Percentiles rank a stretch among this genome's conserved stretches.
These are phyloP conservation scores for Zoysia matrella DNA, from an alignment of 202 grass and related monocot species.

Conservation along the genomic window DNA sequence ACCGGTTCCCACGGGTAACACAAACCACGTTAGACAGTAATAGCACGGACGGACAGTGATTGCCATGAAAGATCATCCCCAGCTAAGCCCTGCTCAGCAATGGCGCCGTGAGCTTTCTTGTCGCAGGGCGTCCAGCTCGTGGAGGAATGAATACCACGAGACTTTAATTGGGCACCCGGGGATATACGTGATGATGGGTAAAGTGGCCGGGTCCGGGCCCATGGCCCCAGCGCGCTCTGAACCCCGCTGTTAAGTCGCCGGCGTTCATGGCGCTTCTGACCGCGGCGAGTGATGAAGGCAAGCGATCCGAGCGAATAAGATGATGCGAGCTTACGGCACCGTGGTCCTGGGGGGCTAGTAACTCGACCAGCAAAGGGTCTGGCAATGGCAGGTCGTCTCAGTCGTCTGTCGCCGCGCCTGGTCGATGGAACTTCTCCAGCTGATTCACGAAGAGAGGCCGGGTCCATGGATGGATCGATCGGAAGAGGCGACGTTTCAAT, in stretches of 20 bases:
- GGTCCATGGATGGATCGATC: background rate
- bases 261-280: constrained; percentile 46
- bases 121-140: background rate
- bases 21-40: too few species aligned
- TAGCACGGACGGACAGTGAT: too few species aligned
- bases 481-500: background rate
- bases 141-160: constrained; percentile 28
- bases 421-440: background rate
- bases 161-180: constrained; percentile 37
- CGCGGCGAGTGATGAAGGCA: constrained; percentile 11
- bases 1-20: too few species aligned
- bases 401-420: background rate
- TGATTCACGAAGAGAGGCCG: background rate
- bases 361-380: background rate
- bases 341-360: too few species aligned
- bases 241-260: constrained; percentile 21
- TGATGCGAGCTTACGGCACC: constrained; percentile 17
- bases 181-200: constrained; percentile 34
- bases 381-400: background rate
- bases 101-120: constrained; percentile 6
- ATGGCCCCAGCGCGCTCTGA: background rate
- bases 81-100: background rate
- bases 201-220: constrained; percentile 12
- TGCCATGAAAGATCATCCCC: background rate
- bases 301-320: background rate